Base-by-base conservation (phyloP, 257 asterid genomes). In the Solanum piurae region DNA sequence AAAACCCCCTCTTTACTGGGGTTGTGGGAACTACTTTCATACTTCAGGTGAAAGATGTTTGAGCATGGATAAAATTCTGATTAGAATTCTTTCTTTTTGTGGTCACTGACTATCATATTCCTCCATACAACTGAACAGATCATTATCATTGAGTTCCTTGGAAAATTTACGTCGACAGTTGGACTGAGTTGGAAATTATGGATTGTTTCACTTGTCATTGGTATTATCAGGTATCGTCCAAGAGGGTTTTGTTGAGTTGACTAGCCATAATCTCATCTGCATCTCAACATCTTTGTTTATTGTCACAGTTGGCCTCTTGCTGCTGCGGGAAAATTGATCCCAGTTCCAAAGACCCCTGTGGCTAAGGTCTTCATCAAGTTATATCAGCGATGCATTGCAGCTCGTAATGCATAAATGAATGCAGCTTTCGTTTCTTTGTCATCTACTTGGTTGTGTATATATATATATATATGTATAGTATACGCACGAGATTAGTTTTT, bases 291-390 rank as follows among this genome's bases (percentile, higher is more conserved):
- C n/a, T 86, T 44, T 86, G 73, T 87, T 79, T 87, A 40, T 58
- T 85, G 85, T 38, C 91, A 74, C 96, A 95, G 99, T 89, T 97
- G 98, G 99, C 99, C 98, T 82, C 98, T 97, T 86, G 99, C 98
- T 29, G 71, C 91, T 83, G 93, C 92, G 5, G 98, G 98, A 49
- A 96, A 96, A 90, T 74, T 92, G 88, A 93, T 95, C 86, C 98
- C 98, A 72, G 98, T 97, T 84, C 98, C 99, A 12, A 88, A 94
- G 91, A 95, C 96, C 20, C 99, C 98, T 58, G 89, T 97, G 44
- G 97, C 94, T 38, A 97, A 93, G 91, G 95, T 92, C 86, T 94
- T 94, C 90, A 80, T 91, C 55, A 95, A 88, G 92, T 98, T 96
- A 79, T 94, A 96, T 89, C 95, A 90, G 88, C 89, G 91, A 68